Evolutionary conservation across 768 basidiomycete genomes (phyloP), one percentile per base, ranked within the genome.

Genomic region (Leccinum arenicola): DNA sequence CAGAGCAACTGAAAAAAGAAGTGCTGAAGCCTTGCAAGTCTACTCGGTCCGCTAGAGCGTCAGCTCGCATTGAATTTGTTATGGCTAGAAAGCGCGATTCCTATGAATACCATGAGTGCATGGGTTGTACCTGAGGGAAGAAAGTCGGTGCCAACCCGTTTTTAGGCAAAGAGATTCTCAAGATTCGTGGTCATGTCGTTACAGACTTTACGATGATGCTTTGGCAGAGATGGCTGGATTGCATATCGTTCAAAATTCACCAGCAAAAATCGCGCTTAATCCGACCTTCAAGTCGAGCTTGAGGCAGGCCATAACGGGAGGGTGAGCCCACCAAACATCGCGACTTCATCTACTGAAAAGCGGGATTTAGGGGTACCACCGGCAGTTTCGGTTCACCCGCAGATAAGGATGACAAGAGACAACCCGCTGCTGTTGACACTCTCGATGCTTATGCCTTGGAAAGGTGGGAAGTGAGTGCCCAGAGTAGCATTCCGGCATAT

Each of bases 61-160:
- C 94, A 96, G 69, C 77, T 95, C 27, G 82, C 93, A 33, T 89
- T 95, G 87, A 92, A 88, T 69, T 70, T 94, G 55, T 77, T 96
- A 8, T 97, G 95, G 94, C 79, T 95, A 29, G 95, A 96, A 68
- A 82, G 84, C 23, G 75, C 87, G 4, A 85, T 93, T 52, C 77
- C 83, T 1, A 73, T 77, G n/a, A 77, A 80, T 15, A 88, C 85
- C 0, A 86, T 93, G 85, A 75, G 80, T 6, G 83, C 84, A 17
- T 93, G 93, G 91, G 87, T 93, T 23, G 79, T 84, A 31, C 82
- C 81, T 12, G 89, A 91, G 64, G 82, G 84, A 62, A 87, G 80
- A 82, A 83, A 83, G 92, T 89, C 76, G 63, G 77, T 68, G 40
- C 55, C 47, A 50, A 11, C 40, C 55, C 43, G 45, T 58, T 59